Conservation (phyloP, 805 yeast genomes). For the Candida argentea region DNA sequence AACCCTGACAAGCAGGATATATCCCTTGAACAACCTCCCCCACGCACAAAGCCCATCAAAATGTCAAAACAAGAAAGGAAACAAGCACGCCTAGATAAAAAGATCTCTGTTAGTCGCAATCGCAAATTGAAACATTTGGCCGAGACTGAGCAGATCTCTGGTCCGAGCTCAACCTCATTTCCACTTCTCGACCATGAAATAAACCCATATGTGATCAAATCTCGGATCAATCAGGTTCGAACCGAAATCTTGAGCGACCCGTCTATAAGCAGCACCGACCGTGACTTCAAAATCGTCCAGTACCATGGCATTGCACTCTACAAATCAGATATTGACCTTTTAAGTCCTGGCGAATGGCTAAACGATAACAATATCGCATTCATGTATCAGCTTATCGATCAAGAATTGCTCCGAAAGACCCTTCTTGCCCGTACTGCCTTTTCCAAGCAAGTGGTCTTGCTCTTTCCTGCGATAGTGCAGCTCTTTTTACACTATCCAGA, state of each 20-base stretch:
- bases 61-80: conserved; percentile 6
- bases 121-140: conserved; percentile 6
- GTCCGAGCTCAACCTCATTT: not conserved
- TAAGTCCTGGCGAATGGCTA: conserved; percentile 62
- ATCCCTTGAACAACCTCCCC: too few relatives aligned
- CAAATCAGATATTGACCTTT: conserved; percentile 45
- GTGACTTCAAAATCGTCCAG: conserved; percentile 29
- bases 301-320: conserved; percentile 50
- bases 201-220: conserved; percentile 7
- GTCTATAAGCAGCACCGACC: conserved; percentile 6
- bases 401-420: conserved; percentile 11
- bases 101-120: conserved; percentile 12
- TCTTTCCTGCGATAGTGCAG: conserved; percentile 57
- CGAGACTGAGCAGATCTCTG: not conserved
- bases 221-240: conserved; percentile 12
- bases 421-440: conserved; percentile 3
- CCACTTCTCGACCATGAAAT: too few relatives aligned
- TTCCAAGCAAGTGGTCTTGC: conserved; percentile 17
- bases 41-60: conserved; percentile 1
- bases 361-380: conserved; percentile 62
- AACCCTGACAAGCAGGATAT: too few relatives aligned
- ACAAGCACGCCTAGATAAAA: conserved; percentile 6
- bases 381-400: conserved; percentile 40
- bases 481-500: conserved; percentile 41
- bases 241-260: conserved; percentile 7